Base-by-base conservation (phyloP, 257 asterid genomes). In the Nicotiana otophora region DNA sequence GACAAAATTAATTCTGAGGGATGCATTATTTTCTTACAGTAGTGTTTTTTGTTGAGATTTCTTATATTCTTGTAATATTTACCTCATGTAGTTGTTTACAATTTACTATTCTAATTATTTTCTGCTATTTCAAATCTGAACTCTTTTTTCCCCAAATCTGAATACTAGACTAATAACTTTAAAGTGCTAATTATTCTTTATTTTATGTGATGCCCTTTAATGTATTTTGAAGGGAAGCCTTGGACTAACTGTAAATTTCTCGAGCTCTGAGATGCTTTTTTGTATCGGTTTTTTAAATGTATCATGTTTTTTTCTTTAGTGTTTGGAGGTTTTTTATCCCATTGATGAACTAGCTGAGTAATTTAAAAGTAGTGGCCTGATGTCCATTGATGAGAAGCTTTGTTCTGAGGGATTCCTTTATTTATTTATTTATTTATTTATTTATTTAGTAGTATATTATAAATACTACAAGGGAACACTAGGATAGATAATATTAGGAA, bases 341-440 rank as follows among this genome's bases (percentile, higher is more conserved):
- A 1, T 17, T 72, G 79, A 72, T 46, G 79, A 72, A 46, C 10
- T 72, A 72, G 61, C 79, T 72, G 58, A 72, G 46, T 23, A 72
- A 72, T 46, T 72, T 72, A 46, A 23, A 46, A 72, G 79, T 72
- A 46, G 79, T 72, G 79, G 79, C 79, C 79, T 72, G 61, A 72
- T 72, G 10, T 20, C 36, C 61, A 23, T 46, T 72, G 79, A 72
- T 72, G 79, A 72, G 5, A 72, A 72, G 78, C 78, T 42, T 42
- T 70, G 23, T 5, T 20, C 36, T 70, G 60, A 20, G 78, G 78
- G 78, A n/a, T 70, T 39, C 23, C 78, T 39, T 20, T 30, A 1
- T 28, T 28, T 28, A 28, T 10, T 39, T 10, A 20, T 12, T 69
- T 2, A 36, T 39, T 20, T 30, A 1, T 28, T 28, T 28, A 28